Evolutionary conservation across 208 protist genomes (phyloP).

Genomic region (Trypanosoma scelopori): DNA sequence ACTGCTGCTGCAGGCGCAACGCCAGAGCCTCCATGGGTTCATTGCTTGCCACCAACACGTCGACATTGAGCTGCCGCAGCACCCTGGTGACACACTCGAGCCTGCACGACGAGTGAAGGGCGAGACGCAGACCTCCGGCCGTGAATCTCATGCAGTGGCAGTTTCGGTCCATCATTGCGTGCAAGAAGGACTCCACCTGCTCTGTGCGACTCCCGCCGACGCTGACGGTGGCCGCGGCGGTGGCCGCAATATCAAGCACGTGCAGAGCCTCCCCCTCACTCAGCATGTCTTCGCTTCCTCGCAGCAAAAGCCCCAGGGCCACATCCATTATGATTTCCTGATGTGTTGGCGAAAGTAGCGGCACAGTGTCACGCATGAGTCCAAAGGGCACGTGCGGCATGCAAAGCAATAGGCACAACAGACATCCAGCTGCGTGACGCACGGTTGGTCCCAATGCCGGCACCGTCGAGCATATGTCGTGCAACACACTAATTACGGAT

Average conservation of each 20-base stretch:
- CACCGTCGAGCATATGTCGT: constrained; percentile 11
- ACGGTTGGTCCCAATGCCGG: constrained; percentile 46
- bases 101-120: constrained; percentile 16
- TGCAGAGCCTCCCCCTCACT: constrained; percentile 8
- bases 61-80: constrained; percentile 9
- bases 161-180: constrained; percentile 6
- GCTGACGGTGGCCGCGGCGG: constrained; percentile 12
- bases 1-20: neutral
- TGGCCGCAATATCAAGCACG: constrained; percentile 12
- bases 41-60: neutral
- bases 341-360: constrained; percentile 33
- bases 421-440: constrained; percentile 62
- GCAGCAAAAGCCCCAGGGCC: constrained; percentile 17
- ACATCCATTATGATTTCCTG: constrained; percentile 27
- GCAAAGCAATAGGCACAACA: constrained; percentile 46
- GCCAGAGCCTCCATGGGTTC: neutral
- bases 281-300: constrained; percentile 3
- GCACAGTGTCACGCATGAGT: constrained; percentile 34
- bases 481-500: constrained; percentile 8
- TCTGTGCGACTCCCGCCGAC: constrained; percentile 1
- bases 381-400: constrained; percentile 19
- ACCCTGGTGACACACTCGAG: constrained; percentile 10
- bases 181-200: constrained; percentile 9
- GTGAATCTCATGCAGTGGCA: constrained; percentile 16
- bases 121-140: constrained; percentile 2